These are phyloP conservation scores for Cenchrus purpureus DNA, from an alignment of 176 grass and related monocot species.

Conservation along the genomic window DNA sequence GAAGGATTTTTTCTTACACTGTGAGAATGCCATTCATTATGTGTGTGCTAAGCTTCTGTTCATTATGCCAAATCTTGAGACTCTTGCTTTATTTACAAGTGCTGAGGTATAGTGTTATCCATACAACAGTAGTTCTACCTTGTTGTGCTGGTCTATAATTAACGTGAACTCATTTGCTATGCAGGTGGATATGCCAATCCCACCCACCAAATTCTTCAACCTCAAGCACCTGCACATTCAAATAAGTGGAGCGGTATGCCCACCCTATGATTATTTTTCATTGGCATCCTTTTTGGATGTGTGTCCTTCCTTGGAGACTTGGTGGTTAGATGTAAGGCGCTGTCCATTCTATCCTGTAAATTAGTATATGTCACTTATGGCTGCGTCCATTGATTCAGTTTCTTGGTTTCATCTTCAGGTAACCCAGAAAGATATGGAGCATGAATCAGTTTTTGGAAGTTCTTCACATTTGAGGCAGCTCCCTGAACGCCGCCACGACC, in stretches of 20 bases:
- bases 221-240: background rate
- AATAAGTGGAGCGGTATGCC: background rate
- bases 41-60: background rate
- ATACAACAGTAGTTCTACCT: background rate
- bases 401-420: no score
- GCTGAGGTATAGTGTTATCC: background rate
- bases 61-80: constrained; percentile 5
- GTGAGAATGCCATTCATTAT: no score
- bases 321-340: no score
- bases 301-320: background rate
- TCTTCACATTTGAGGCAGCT: no score
- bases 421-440: no score
- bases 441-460: no score
- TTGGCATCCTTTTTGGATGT: background rate
- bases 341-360: no score
- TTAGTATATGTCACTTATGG: no score
- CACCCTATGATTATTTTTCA: background rate
- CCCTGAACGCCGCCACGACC: no score
- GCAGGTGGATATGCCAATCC: constrained; percentile 10
- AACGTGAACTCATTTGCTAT: background rate
- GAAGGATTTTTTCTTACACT: background rate
- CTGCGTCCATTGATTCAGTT: no score
- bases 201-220: constrained; percentile 1
- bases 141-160: background rate
- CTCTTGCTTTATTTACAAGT: background rate